These are phyloP conservation scores for Sordaria brevicollis DNA, from an alignment of 495 filamentous ascomycete genomes.

Conservation along the genomic window DNA sequence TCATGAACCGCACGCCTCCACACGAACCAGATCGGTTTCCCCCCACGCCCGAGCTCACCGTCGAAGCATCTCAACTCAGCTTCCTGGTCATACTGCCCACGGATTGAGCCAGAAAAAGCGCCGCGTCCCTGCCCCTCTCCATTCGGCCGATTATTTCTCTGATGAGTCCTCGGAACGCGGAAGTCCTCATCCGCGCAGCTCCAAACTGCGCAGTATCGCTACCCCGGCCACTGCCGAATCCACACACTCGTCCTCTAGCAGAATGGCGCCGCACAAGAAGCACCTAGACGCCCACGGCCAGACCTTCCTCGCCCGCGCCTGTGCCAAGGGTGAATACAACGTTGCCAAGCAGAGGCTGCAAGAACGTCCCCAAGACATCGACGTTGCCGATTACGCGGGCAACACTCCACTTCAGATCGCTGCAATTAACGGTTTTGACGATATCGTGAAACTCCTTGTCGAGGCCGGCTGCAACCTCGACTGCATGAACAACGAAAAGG, in stretches of 20 bases:
- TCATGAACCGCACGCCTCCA: conserved; percentile 23
- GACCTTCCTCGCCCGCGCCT: conserved; percentile 74
- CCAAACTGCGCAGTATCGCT: conserved; percentile 53
- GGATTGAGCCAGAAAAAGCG: conserved; percentile 47
- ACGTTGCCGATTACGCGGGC: conserved; percentile 82
- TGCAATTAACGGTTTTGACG: conserved; percentile 66
- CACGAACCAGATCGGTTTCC: conserved; percentile 52
- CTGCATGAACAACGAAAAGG: conserved; percentile 68
- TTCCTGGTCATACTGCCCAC: conserved; percentile 38
- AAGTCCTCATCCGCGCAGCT: conserved; percentile 57
- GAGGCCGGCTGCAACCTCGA: conserved; percentile 74
- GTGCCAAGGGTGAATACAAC: conserved; percentile 66
- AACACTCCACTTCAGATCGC: conserved; percentile 93
- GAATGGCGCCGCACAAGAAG: conserved; percentile 63
- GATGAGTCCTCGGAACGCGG: conserved; percentile 65
- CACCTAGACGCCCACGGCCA: conserved; percentile 77
- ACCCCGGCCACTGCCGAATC: conserved; percentile 45
- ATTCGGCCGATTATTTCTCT: conserved; percentile 55
- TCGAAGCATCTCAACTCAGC: conserved; percentile 56
- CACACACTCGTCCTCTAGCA: conserved; percentile 49
- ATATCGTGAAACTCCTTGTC: conserved; percentile 75
- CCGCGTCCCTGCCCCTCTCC: conserved; percentile 45
- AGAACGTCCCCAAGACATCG: conserved; percentile 75
- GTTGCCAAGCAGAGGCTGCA: conserved; percentile 54
- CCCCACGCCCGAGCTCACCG: conserved; percentile 48